Conservation (phyloP, 1,139 yeast genomes). For the Scheffersomyces segobiensis region DNA sequence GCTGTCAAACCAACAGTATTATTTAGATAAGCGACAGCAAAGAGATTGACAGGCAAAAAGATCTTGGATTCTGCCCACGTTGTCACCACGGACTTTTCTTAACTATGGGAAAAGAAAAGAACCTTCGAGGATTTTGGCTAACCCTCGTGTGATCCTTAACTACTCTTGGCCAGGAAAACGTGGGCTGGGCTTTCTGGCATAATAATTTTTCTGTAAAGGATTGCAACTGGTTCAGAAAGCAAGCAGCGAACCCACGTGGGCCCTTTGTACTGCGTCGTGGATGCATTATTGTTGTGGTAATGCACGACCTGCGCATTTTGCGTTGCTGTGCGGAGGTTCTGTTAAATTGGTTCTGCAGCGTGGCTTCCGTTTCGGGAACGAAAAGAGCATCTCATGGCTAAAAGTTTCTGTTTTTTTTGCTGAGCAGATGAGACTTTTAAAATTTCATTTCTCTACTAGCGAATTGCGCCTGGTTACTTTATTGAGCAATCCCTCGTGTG, state of each 20-base stretch:
- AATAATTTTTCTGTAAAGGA: background rate
- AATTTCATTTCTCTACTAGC: background rate
- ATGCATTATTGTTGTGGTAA: background rate
- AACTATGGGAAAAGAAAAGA: background rate
- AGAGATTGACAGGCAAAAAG: background rate
- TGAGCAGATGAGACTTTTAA: background rate
- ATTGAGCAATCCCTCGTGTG: background rate
- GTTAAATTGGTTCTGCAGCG: background rate
- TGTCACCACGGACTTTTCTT: background rate
- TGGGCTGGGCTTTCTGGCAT: conserved; percentile 3
- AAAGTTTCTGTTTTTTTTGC: background rate
- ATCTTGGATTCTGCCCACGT: background rate
- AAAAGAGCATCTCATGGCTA: background rate
- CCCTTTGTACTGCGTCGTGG: background rate
- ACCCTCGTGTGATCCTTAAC: conserved; percentile 5
- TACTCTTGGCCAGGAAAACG: conserved; percentile 6
- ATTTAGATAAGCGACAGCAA: background rate
- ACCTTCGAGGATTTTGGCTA: background rate
- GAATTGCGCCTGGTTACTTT: background rate
- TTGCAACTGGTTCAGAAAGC: background rate
- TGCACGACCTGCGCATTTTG: background rate
- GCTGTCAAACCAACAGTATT: background rate
- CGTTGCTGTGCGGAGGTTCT: background rate
- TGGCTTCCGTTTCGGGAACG: background rate
- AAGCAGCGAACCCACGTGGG: conserved; percentile 1